Base-by-base conservation (phyloP, 2,329 filamentous ascomycete genomes). In the Decorospora gaudefroyi region DNA sequence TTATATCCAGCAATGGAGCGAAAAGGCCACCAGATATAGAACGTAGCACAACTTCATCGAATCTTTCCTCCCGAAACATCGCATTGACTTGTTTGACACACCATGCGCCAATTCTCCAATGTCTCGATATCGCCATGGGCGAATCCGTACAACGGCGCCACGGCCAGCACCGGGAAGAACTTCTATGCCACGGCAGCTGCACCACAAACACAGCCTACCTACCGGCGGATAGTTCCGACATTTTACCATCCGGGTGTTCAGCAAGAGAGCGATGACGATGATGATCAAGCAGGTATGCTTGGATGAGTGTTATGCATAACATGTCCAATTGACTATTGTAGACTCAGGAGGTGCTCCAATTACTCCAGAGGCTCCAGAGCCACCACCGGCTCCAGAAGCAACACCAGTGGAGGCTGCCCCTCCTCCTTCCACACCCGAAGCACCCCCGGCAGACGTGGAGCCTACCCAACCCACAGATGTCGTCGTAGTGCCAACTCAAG, bases 81-180 rank as follows among this genome's bases (percentile, higher is more conserved):
- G 44, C 46, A 50, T 43, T 57, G 39, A 43, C 27, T 42, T 55
- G 34, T 42, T 46, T 55, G 47, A 61, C 42, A 49, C 53, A 63
- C 57, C 47, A 68, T 69, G 65, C 59, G 59, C 28, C 48, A 55
- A 34, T 67, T 67, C 41, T 39, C 57, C 15, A 55, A 56, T 33
- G 57, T 70, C n/a, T 67, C 64, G 17, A 55, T 58, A 31, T 66
- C 67, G 49, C 62, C 59, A 33, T 70, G 67, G 67, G 37, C 30
- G 31, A 61, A 66, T 41, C 66, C 67, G n/a, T 67, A 60, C 41
- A 43, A 43, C 13, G 50, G 43, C 18, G 44, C 55, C 34, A 27
- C 52, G 11, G 35, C 46, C 27, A 55, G 49, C 31, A 42, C 52
- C 4, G 53, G 50, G 21, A 53, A 51, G 40, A 46, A 46, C 40